phyloP scores from a whole-genome alignment of 2,329 filamentous ascomycete genomes.

The Dactylellina cionopaga region DNA sequence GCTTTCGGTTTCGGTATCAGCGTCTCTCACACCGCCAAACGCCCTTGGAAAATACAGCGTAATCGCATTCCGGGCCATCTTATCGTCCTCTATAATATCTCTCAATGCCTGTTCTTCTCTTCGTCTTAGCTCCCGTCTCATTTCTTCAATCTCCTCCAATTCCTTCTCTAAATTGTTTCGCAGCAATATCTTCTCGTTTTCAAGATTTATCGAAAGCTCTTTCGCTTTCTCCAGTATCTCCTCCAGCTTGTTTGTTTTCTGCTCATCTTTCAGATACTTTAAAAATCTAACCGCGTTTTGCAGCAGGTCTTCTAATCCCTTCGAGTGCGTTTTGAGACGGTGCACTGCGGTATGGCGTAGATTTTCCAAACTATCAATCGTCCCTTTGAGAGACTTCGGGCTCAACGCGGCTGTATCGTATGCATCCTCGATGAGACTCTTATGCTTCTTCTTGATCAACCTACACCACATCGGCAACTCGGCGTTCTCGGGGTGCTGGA shows the following conservation, averaged over 20 bases:
- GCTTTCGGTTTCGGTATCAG: no score
- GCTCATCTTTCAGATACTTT: constrained; percentile 16
- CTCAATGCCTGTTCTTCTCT: background rate
- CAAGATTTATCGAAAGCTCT: background rate
- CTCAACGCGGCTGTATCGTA: background rate
- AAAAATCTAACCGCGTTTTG: background rate
- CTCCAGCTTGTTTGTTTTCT: background rate
- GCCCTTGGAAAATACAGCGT: no score
- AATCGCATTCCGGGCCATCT: background rate
- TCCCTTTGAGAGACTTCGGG: background rate
- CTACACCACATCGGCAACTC: constrained; percentile 17
- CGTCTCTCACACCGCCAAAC: no score
- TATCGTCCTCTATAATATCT: background rate
- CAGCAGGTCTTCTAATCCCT: constrained; percentile 6
- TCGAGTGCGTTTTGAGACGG: background rate
- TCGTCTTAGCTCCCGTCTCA: background rate
- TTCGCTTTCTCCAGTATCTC: constrained; percentile 4
- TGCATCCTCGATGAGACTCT: background rate
- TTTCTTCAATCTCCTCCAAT: constrained; percentile 13
- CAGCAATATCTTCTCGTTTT: constrained; percentile 2
- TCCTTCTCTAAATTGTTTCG: constrained; percentile 5
- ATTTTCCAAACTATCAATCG: background rate
- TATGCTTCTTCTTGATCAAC: background rate
- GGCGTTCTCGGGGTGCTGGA: constrained; percentile 8
- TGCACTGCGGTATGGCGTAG: constrained; percentile 25